Evolutionary conservation across 148 eudicot genomes (phyloP).

Genomic region (Euryodendron excelsum): DNA sequence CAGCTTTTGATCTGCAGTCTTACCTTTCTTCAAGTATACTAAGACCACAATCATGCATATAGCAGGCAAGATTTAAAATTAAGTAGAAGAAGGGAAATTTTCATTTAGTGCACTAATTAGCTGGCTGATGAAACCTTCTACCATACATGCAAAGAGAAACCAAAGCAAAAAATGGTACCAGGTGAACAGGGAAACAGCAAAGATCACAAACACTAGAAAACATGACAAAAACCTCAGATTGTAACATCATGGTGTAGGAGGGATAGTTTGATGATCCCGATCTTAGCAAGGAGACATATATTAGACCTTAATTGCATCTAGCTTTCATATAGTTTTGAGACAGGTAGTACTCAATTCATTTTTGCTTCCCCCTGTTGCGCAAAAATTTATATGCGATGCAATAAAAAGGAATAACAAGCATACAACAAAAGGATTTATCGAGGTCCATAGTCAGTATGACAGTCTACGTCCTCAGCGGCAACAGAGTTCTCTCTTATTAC

Average conservation of each 20-base stretch:
- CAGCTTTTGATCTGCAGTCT: background rate
- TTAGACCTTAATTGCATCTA: background rate
- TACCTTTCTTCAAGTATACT: background rate
- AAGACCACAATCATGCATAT: background rate
- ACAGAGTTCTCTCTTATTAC: too few relatives aligned
- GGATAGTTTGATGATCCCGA: background rate
- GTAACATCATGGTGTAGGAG: too few relatives aligned
- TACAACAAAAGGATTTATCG: too few relatives aligned
- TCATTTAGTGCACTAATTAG: background rate
- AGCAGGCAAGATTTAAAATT: background rate
- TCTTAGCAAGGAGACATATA: background rate
- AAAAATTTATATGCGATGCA: too few relatives aligned
- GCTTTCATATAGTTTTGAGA: background rate
- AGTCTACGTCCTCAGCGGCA: too few relatives aligned
- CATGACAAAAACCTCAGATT: background rate
- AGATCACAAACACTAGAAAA: background rate
- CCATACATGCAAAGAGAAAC: background rate
- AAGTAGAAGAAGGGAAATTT: too few relatives aligned
- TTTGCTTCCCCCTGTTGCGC: too few relatives aligned
- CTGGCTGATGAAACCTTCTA: background rate
- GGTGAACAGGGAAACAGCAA: background rate
- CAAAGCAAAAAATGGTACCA: constrained; percentile 2
- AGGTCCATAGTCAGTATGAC: too few relatives aligned
- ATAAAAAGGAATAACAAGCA: too few relatives aligned
- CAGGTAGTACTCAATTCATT: too few relatives aligned